A percentile compares a stretch with the other conserved stretches of the same genome.
Conservation (phyloP, 148 eudicot species). For the Rhododendron griersonianum region DNA sequence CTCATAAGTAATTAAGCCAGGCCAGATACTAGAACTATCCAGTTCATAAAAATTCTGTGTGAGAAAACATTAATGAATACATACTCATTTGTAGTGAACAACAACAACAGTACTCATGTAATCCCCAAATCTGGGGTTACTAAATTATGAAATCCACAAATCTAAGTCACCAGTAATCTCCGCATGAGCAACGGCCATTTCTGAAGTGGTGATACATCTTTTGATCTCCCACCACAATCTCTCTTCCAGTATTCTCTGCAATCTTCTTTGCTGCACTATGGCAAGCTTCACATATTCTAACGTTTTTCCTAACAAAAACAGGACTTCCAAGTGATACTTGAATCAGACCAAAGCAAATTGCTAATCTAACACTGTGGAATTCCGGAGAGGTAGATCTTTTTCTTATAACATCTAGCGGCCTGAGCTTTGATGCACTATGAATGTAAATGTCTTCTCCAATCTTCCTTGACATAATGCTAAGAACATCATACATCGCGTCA, state of each 20-base stretch:
- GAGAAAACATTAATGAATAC: background rate
- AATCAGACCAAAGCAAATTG: constrained; percentile 53
- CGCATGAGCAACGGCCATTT: constrained; percentile 65
- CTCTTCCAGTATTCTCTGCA: constrained; percentile 41
- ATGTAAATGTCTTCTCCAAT: constrained; percentile 32
- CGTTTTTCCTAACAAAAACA: constrained; percentile 49
- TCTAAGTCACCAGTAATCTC: constrained; percentile 60
- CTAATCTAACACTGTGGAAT: constrained; percentile 62
- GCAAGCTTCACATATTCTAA: constrained; percentile 62
- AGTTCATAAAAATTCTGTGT: background rate
- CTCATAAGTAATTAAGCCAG: background rate
- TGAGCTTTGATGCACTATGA: constrained; percentile 25
- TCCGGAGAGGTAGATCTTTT: constrained; percentile 32
- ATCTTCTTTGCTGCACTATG: constrained; percentile 54
- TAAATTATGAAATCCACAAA: background rate
- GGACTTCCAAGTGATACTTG: constrained; percentile 35
- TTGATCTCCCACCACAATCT: constrained; percentile 68
- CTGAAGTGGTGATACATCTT: constrained; percentile 75
- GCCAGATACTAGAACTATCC: background rate
- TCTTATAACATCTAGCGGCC: constrained; percentile 28
- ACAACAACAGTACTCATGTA: background rate
- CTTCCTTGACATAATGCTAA: constrained; percentile 35
- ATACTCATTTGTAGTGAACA: background rate
- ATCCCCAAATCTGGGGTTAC: background rate
- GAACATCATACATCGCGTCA: constrained; percentile 39